Percentiles rank a stretch among this genome's conserved stretches.
Conservation (phyloP, 345 rosid species). For the Eucalyptus leucophloia region DNA sequence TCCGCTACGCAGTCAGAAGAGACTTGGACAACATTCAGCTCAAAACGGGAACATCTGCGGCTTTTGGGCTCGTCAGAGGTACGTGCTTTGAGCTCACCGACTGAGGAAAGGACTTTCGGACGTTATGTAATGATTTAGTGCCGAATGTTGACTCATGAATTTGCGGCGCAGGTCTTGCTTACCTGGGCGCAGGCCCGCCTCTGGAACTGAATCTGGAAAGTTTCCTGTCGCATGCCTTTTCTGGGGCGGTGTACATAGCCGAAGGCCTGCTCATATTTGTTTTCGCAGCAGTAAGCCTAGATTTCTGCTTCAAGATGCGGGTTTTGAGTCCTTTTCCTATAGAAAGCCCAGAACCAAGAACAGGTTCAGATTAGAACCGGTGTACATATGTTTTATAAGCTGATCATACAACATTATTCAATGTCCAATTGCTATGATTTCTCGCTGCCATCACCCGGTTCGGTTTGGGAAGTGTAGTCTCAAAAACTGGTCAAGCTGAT, state of each 20-base stretch:
- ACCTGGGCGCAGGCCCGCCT: conserved; percentile 47
- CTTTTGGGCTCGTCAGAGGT: conserved; percentile 84
- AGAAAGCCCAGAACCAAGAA: conserved; percentile 1
- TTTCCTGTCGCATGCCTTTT: conserved; percentile 24
- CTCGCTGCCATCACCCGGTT: not conserved
- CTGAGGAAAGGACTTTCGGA: not conserved
- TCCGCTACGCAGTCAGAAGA: conserved; percentile 63
- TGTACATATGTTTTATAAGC: not conserved
- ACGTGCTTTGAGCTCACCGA: not conserved
- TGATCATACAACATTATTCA: not conserved
- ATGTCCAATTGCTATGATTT: not conserved
- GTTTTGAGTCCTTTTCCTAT: conserved; percentile 45
- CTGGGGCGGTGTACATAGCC: conserved; percentile 27
- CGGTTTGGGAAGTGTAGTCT: not conserved
- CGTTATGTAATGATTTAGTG: not conserved
- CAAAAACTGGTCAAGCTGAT: not conserved
- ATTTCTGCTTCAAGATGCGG: conserved; percentile 43
- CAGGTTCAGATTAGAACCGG: not conserved
- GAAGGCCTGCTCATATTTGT: conserved; percentile 35
- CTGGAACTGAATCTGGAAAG: conserved; percentile 40
- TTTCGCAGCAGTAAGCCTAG: conserved; percentile 44
- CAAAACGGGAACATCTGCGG: conserved; percentile 66
- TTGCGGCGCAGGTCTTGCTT: conserved; percentile 45
- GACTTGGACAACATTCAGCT: conserved; percentile 66
- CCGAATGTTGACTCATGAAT: not conserved